Conservation (phyloP, 2,329 filamentous ascomycete genomes). For the Sporothrix curviconia region DNA sequence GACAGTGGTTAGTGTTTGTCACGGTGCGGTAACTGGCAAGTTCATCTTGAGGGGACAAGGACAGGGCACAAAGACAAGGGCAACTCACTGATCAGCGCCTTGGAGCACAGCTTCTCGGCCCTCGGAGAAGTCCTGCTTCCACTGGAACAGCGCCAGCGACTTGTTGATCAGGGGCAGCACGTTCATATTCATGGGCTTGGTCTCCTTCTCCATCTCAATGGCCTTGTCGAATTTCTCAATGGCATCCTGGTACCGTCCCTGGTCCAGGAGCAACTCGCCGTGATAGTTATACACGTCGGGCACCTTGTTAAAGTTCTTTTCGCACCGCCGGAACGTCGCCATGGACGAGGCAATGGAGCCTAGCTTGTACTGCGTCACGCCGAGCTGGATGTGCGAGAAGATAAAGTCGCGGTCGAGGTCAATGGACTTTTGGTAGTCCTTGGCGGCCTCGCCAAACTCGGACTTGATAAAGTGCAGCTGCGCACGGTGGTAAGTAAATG, state of each 20-base stretch:
- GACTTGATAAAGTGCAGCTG: constrained; percentile 97
- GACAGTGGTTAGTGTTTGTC: constrained; percentile 31
- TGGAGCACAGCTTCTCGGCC: constrained; percentile 95
- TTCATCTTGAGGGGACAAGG: neutral
- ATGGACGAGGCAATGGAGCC: constrained; percentile 95
- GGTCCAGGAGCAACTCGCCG: constrained; percentile 91
- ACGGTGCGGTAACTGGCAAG: neutral
- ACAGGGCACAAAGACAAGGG: constrained; percentile 17
- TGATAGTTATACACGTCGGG: constrained; percentile 99
- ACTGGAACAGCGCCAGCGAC: constrained; percentile 92
- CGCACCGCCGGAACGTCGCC: constrained; percentile 94
- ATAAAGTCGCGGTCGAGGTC: constrained; percentile 94
- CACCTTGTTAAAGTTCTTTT: constrained; percentile 96
- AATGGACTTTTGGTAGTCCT: constrained; percentile 99
- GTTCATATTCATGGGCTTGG: constrained; percentile 92
- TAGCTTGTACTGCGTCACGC: constrained; percentile 99
- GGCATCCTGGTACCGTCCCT: constrained; percentile 90
- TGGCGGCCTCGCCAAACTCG: constrained; percentile 87
- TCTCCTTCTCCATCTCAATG: constrained; percentile 97
- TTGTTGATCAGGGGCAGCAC: constrained; percentile 98
- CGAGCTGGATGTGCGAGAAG: constrained; percentile 98
- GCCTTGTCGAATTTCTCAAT: constrained; percentile 97
- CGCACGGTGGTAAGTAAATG: constrained; percentile 97
- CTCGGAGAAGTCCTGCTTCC: constrained; percentile 93
- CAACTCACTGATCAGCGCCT: constrained; percentile 85